phyloP scores from a whole-genome alignment of 257 asterid genomes.

The Haberlea rhodopensis region DNA sequence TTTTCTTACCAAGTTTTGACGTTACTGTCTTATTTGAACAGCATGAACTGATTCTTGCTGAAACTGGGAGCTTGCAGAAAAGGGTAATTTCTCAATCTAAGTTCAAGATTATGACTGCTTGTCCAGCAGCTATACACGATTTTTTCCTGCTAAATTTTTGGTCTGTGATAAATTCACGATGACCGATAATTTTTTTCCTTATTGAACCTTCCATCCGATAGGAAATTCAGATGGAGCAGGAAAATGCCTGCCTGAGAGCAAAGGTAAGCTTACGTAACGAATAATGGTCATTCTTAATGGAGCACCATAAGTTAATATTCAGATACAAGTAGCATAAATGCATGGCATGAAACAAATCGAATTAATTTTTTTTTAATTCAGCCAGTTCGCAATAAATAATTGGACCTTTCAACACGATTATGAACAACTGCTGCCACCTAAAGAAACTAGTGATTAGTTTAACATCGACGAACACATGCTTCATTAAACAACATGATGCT shows the following conservation, averaged over 20 bases:
- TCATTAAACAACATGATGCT: too few species aligned
- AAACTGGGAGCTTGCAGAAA: constrained; percentile 73
- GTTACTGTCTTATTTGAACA: constrained; percentile 32
- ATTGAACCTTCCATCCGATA: constrained; percentile 19
- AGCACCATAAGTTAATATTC: too few species aligned
- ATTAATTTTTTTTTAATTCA: too few species aligned
- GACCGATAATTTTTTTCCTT: constrained; percentile 10
- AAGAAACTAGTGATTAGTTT: too few species aligned
- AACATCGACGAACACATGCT: too few species aligned
- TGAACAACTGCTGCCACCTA: too few species aligned
- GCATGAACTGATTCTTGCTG: constrained; percentile 86
- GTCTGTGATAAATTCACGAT: not conserved
- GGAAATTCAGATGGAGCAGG: constrained; percentile 77
- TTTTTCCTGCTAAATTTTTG: constrained; percentile 1
- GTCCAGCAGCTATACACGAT: not conserved
- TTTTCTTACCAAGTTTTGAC: constrained; percentile 1
- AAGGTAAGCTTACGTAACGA: constrained; percentile 65
- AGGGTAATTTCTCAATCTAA: constrained; percentile 48
- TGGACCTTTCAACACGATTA: too few species aligned
- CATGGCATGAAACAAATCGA: not conserved
- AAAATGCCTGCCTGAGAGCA: constrained; percentile 75
- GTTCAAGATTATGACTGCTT: not conserved
- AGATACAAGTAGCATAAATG: not conserved
- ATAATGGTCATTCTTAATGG: too few species aligned
- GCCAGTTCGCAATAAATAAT: too few species aligned